Conservation (phyloP, 441 rosid genomes). For the Populus tomentosa region DNA sequence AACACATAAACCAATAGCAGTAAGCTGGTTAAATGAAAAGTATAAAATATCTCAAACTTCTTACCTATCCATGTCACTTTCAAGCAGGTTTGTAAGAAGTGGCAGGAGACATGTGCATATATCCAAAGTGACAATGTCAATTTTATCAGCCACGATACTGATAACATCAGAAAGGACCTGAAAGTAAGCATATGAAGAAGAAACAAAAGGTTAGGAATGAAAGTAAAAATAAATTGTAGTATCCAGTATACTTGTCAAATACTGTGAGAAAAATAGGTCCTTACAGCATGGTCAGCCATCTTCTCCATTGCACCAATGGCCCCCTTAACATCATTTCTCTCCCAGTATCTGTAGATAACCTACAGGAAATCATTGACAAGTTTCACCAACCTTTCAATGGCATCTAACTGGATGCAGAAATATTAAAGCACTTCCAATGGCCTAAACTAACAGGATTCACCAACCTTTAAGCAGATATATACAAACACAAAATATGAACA, state of each 20-base stretch:
- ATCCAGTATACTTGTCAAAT: neutral
- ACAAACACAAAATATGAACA: neutral
- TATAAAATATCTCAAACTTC: neutral
- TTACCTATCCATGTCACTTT: slow-evolving; percentile 83
- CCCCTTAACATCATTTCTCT: slow-evolving; percentile 48
- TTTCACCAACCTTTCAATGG: slow-evolving; percentile 22
- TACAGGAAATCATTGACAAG: slow-evolving; percentile 29
- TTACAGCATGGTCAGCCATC: slow-evolving; percentile 94
- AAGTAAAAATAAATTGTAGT: neutral
- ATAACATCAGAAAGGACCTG: slow-evolving; percentile 91
- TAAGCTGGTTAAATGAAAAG: neutral
- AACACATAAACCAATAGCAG: neutral
- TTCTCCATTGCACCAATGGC: slow-evolving; percentile 51
- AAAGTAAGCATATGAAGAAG: slow-evolving; percentile 17
- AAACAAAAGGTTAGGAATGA: slow-evolving; percentile 3
- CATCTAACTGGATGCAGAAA: neutral
- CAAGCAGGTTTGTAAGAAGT: slow-evolving; percentile 64
- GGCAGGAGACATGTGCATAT: slow-evolving; percentile 87
- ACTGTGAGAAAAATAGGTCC: slow-evolving; percentile 14
- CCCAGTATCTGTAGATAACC: slow-evolving; percentile 90
- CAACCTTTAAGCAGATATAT: neutral
- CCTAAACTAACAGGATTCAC: neutral
- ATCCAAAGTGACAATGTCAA: slow-evolving; percentile 70
- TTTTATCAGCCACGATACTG: slow-evolving; percentile 55
- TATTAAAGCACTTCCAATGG: neutral